Conservation (phyloP, 1,284 basidiomycete species). For the Fomitopsis pinicola region DNA sequence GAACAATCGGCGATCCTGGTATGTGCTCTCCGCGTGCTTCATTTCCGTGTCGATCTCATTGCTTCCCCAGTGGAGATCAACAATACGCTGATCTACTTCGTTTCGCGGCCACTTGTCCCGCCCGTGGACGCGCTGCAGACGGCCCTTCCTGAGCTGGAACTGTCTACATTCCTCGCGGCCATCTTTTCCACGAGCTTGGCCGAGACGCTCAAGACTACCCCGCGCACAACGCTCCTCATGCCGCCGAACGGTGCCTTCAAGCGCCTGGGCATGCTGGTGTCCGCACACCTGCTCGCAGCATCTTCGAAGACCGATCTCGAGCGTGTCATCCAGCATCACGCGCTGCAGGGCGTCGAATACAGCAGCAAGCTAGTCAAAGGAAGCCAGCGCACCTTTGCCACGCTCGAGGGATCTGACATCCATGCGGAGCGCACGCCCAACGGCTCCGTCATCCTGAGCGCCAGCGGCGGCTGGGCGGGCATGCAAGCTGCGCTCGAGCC, state of each 20-base stretch:
- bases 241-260: slow-evolving; percentile 89
- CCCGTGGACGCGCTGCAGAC: slow-evolving; percentile 82
- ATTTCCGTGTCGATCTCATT: slow-evolving; percentile 8
- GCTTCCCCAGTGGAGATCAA: slow-evolving; percentile 57
- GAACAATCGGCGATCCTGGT: slow-evolving; percentile 77
- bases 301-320: slow-evolving; percentile 77
- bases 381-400: slow-evolving; percentile 64
- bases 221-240: slow-evolving; percentile 81
- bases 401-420: slow-evolving; percentile 71
- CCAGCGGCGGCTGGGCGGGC: slow-evolving; percentile 74
- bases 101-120: slow-evolving; percentile 79
- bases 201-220: slow-evolving; percentile 59
- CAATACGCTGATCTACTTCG: slow-evolving; percentile 85
- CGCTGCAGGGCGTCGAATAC: slow-evolving; percentile 78
- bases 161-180: slow-evolving; percentile 88
- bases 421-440: slow-evolving; percentile 50
- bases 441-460: slow-evolving; percentile 45
- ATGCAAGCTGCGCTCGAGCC: slow-evolving; percentile 56
- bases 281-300: slow-evolving; percentile 79
- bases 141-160: slow-evolving; percentile 76
- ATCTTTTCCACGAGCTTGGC: slow-evolving; percentile 83
- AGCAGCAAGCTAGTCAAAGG: slow-evolving; percentile 56
- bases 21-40: slow-evolving; percentile 25
- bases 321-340: slow-evolving; percentile 83
- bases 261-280: slow-evolving; percentile 79